These are phyloP conservation scores for sunflower (Helianthus annuus) DNA, from an alignment of 129 eudicot genomes.

Conservation along the genomic window HanXRQr2.0-SUNRISE NC_035446.2:160502067-160502566, in stretches of 20 bases:
- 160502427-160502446: constrained; percentile 40
- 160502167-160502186: constrained; percentile 75
- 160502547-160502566: constrained; percentile 49
- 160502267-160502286: constrained; percentile 54
- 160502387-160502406: constrained; percentile 62
- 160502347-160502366: constrained; percentile 52
- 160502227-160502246: constrained; percentile 70
- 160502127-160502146: constrained; percentile 39
- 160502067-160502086: constrained; percentile 51
- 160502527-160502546: constrained; percentile 61
- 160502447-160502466: constrained; percentile 36
- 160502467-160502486: constrained; percentile 48
- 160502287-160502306: constrained; percentile 44
- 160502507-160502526: constrained; percentile 62
- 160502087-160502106: constrained; percentile 37
- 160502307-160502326: constrained; percentile 60
- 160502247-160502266: constrained; percentile 61
- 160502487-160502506: constrained; percentile 55
- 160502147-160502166: constrained; percentile 51
- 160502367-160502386: constrained; percentile 57
- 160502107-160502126: constrained; percentile 37
- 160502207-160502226: constrained; percentile 57
- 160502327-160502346: constrained; percentile 55
- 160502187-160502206: constrained; percentile 72
- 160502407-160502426: constrained; percentile 53